Base-by-base conservation (phyloP, 2,329 filamentous ascomycete species). In the Byssothecium circinans region DNA sequence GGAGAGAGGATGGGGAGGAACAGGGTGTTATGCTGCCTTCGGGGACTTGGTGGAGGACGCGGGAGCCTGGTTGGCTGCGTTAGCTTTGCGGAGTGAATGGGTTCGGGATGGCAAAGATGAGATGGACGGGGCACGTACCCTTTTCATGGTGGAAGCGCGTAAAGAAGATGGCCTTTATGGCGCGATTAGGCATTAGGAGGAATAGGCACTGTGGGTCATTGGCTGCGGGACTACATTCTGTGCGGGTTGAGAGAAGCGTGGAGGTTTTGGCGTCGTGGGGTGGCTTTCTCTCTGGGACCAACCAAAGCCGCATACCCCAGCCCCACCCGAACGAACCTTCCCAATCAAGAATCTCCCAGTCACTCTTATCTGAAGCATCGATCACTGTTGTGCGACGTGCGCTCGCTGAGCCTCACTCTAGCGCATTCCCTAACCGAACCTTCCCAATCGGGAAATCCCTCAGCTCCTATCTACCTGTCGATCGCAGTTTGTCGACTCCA, bases 121-220 rank as follows among this genome's bases (percentile, higher is more conserved):
- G 39, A 7, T 3, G 27, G 32, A 19, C 7, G 30, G 10, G 32
- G 23, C 14, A 30, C 15, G 29, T 58, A 67, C 71, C 70, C 60
- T 71, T 72, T 54, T 81, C 77, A 45, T 80, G 80, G 62, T 86
- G 82, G 63, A 86, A 86, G 61, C 82, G 82, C 65, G 82, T 82
- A 67, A 84, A 86, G 70, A 86, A 86, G 50, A 86, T 82, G 38
- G 82, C 80, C 60, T 82, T 80, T 59, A 86, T 84, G 72, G 61
- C 61, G 43, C 67, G 66, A 50, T 63, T 65, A 52, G 67, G 66
- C 68, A 70, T 70, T 62, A 54, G 37, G 40, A 17, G 14, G 29
- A 4, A 29, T 37, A 27, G 43, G 25, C 6, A 17, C 22, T 30
- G 41, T 35, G 39, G 29, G 30, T 27, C 20, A 4, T 25, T 14